Percentiles rank a stretch among this genome's conserved stretches.
phyloP scores from a whole-genome alignment of 768 basidiomycete species.

The Tricholoma bakamatsutake region DNA sequence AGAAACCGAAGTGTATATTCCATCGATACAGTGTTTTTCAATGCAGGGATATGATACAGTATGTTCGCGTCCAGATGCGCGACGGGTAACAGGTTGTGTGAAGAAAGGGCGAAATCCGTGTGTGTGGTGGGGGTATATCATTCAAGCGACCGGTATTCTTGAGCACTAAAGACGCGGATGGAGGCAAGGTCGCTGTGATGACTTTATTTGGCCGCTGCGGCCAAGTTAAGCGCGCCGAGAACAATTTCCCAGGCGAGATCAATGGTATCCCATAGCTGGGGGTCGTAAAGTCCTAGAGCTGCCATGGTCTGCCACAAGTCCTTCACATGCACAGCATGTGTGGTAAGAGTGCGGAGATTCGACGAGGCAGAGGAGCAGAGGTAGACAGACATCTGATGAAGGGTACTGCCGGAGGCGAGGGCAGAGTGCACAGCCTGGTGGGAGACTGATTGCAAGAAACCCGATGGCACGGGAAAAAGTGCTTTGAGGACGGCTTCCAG shows the following conservation, averaged over 20 bases:
- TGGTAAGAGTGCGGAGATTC: slow-evolving; percentile 40
- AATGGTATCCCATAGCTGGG: slow-evolving; percentile 70
- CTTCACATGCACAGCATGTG: slow-evolving; percentile 63
- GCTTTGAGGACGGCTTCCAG: slow-evolving; percentile 51
- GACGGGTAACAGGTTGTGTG: not conserved
- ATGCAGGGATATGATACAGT: slow-evolving; percentile 15
- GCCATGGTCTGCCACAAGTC: slow-evolving; percentile 79
- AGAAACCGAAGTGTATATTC: slow-evolving; percentile 1
- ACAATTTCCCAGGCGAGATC: slow-evolving; percentile 72
- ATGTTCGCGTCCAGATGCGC: slow-evolving; percentile 8
- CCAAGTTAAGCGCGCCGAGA: slow-evolving; percentile 47
- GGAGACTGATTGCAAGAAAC: slow-evolving; percentile 38
- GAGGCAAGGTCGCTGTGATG: not conserved
- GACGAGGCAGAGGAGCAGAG: slow-evolving; percentile 41
- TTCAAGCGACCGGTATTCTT: not conserved
- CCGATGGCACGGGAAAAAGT: slow-evolving; percentile 53
- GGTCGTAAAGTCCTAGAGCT: slow-evolving; percentile 66
- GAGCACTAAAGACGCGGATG: slow-evolving; percentile 1
- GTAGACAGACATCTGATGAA: slow-evolving; percentile 52
- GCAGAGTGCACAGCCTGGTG: slow-evolving; percentile 36
- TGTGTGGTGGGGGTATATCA: no score
- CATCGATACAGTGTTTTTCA: slow-evolving; percentile 2
- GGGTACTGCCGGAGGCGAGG: slow-evolving; percentile 41
- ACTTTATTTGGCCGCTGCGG: slow-evolving; percentile 30
- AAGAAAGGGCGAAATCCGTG: not conserved